Conservation (phyloP, 495 filamentous ascomycete species). For the Geoglossum glabrum region DNA sequence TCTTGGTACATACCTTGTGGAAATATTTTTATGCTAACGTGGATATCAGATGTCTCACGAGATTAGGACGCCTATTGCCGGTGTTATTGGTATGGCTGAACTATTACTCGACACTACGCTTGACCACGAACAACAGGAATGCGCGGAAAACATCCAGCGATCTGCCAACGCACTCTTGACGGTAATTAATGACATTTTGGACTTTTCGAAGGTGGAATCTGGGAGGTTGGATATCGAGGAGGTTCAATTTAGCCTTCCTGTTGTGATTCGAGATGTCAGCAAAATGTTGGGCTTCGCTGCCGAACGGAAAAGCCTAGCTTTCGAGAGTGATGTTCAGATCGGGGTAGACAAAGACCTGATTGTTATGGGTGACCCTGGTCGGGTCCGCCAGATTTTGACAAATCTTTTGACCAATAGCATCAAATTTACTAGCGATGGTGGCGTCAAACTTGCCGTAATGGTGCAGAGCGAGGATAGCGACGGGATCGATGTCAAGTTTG, state of each 20-base stretch:
- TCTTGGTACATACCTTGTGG: background rate
- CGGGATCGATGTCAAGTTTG: constrained; percentile 54
- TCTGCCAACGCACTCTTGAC: constrained; percentile 77
- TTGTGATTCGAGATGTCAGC: constrained; percentile 75
- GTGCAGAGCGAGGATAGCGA: constrained; percentile 50
- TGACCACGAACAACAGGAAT: constrained; percentile 65
- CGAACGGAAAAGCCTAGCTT: constrained; percentile 36
- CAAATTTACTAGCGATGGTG: constrained; percentile 78
- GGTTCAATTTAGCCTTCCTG: constrained; percentile 64
- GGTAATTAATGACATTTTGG: constrained; percentile 86
- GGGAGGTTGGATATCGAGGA: constrained; percentile 89
- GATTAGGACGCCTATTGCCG: constrained; percentile 71
- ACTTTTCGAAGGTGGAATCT: constrained; percentile 85
- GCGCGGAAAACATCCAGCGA: constrained; percentile 74
- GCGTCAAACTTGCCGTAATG: constrained; percentile 56
- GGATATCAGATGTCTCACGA: constrained; percentile 60
- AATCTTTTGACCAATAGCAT: constrained; percentile 86
- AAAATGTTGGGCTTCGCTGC: constrained; percentile 64
- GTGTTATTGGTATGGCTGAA: constrained; percentile 80
- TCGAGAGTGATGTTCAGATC: constrained; percentile 53
- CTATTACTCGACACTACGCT: constrained; percentile 62
- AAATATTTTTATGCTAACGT: background rate
- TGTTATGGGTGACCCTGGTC: constrained; percentile 76
- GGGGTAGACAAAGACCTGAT: constrained; percentile 43
- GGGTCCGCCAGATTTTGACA: constrained; percentile 81